These are phyloP conservation scores for Helminthosporium solani DNA, from an alignment of 2,329 filamentous ascomycete genomes.

Conservation along the genomic window DNA sequence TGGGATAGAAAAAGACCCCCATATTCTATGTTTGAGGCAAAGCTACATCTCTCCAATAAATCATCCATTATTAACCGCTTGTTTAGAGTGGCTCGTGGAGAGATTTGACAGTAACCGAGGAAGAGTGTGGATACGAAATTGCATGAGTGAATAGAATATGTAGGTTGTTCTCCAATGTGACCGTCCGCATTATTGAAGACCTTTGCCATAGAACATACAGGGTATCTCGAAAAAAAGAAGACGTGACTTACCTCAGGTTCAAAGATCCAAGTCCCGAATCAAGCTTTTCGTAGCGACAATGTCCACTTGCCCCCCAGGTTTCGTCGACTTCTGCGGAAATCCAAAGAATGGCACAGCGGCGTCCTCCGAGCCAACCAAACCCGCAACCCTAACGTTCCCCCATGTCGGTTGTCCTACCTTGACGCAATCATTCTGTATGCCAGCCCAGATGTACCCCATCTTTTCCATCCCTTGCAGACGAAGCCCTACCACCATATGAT, in stretches of 20 bases:
- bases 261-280: conserved; percentile 4
- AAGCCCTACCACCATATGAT: conserved; percentile 27
- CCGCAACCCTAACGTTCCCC: conserved; percentile 23
- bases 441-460: conserved; percentile 27
- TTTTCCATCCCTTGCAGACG: conserved; percentile 27
- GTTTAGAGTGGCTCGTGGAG: too few species aligned
- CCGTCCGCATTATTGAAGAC: conserved; percentile 31
- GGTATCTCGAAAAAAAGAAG: not conserved
- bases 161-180: too few species aligned
- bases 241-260: not conserved
- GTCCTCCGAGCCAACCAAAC: conserved; percentile 18
- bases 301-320: conserved; percentile 12
- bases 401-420: conserved; percentile 10
- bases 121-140: too few species aligned
- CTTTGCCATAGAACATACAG: not conserved
- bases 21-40: too few species aligned
- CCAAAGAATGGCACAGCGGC: conserved; percentile 23
- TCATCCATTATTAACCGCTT: too few species aligned
- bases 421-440: not conserved
- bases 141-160: too few species aligned
- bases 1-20: too few species aligned
- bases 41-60: too few species aligned
- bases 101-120: too few species aligned
- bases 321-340: conserved; percentile 7
- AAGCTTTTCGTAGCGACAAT: conserved; percentile 25